These are phyloP conservation scores for Pinus albicaulis DNA, from an alignment of 75 land plant genomes.

Conservation along the genomic window DNA sequence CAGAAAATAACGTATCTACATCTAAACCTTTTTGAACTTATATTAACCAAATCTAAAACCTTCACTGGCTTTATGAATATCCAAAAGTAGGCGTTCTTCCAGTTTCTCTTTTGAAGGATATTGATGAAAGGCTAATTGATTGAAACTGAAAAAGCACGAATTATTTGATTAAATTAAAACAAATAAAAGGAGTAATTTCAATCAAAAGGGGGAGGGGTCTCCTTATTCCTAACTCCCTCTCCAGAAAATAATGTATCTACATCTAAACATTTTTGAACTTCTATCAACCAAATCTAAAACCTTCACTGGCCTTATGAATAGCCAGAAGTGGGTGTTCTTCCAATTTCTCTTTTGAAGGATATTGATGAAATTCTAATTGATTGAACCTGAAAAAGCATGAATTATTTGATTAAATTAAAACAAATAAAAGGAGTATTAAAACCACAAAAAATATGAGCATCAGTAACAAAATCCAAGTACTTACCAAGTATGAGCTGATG, in stretches of 20 bases:
- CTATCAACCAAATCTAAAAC: conserved; percentile 78
- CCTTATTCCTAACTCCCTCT: conserved; percentile 8
- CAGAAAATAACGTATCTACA: background rate
- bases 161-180: background rate
- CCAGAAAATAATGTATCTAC: background rate
- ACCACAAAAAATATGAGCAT: background rate
- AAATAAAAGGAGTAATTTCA: no score
- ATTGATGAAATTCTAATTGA: conserved; percentile 85
- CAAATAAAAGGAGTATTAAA: background rate
- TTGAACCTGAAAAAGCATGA: conserved; percentile 65
- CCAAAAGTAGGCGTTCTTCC: conserved; percentile 76
- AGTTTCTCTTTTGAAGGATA: conserved; percentile 81
- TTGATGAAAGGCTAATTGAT: conserved; percentile 85
- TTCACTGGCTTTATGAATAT: conserved; percentile 85
- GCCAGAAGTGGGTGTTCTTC: conserved; percentile 79
- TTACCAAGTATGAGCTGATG: conserved; percentile 93
- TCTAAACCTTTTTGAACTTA: no score
- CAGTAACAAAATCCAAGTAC: background rate
- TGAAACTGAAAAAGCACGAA: conserved; percentile 59
- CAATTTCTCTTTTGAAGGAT: conserved; percentile 76
- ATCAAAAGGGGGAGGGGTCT: background rate
- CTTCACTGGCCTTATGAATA: conserved; percentile 86
- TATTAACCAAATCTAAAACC: conserved; percentile 84
- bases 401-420: background rate
- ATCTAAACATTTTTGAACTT: no score